Conservation (phyloP, 768 basidiomycete species). For the Boletus patriciae region DNA sequence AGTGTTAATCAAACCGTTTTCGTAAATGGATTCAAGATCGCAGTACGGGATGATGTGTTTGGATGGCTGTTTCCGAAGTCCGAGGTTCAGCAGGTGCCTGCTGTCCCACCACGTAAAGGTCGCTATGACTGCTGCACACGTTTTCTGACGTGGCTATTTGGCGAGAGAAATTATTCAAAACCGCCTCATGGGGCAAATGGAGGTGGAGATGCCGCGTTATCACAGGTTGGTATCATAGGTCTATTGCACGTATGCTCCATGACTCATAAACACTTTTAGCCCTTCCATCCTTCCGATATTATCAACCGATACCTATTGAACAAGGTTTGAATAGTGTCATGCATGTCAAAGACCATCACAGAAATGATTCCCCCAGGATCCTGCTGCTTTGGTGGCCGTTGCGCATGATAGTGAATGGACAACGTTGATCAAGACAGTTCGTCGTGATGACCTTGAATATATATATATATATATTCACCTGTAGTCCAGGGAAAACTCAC, state of each 20-base stretch:
- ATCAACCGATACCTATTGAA: slow-evolving; percentile 7
- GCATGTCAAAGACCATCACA: neutral
- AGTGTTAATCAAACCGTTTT: neutral
- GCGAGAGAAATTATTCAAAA: neutral
- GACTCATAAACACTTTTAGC: neutral
- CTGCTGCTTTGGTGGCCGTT: neutral
- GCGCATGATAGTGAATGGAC: slow-evolving; percentile 12
- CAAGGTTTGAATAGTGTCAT: neutral
- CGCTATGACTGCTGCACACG: neutral
- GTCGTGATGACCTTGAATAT: neutral
- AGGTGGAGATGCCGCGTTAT: too few species aligned
- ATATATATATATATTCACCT: neutral
- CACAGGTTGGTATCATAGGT: neutral
- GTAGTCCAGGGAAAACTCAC: neutral
- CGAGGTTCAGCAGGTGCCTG: neutral
- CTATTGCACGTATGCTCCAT: neutral
- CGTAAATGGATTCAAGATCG: neutral
- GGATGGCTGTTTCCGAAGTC: neutral
- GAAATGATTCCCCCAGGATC: neutral
- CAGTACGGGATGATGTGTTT: neutral
- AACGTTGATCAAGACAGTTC: neutral
- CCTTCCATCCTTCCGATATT: slow-evolving; percentile 7
- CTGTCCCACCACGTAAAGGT: neutral
- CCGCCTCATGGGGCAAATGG: too few species aligned
- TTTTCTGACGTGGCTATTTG: neutral